phyloP scores from a whole-genome alignment of 306 rosid genomes.

The Castanospermum australe region DNA sequence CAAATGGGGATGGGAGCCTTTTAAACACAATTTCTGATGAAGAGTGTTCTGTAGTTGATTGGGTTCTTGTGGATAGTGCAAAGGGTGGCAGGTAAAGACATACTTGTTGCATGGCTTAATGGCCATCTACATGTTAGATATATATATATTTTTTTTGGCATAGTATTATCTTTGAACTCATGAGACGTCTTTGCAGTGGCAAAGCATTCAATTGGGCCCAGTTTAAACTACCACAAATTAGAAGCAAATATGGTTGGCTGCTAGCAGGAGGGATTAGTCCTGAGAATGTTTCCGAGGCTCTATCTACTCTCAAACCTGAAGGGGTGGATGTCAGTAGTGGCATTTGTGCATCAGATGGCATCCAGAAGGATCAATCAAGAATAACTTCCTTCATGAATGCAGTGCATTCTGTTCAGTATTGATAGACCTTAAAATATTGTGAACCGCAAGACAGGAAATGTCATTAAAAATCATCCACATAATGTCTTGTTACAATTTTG shows the following conservation, averaged over 20 bases:
- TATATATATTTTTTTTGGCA: not conserved
- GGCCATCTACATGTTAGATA: not conserved
- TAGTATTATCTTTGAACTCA: constrained; percentile 7
- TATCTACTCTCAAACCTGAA: constrained; percentile 64
- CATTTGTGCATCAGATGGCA: constrained; percentile 77
- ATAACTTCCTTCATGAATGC: constrained; percentile 59
- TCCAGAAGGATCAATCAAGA: constrained; percentile 67
- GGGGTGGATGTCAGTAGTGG: constrained; percentile 96
- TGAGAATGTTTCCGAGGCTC: constrained; percentile 64
- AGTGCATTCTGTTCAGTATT: constrained; percentile 45
- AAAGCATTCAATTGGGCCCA: constrained; percentile 71
- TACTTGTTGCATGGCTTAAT: constrained; percentile 2
- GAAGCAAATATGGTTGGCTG: constrained; percentile 93
- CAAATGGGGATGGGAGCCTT: constrained; percentile 69
- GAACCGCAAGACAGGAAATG: constrained; percentile 1
- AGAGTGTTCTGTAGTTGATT: constrained; percentile 70
- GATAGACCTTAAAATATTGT: constrained; percentile 25
- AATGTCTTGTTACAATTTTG: not conserved
- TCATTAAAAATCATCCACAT: not conserved
- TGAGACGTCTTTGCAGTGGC: constrained; percentile 55
- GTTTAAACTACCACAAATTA: constrained; percentile 64
- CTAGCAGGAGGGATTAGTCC: constrained; percentile 91
- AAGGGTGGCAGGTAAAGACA: constrained; percentile 75
- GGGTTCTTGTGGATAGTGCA: constrained; percentile 86
- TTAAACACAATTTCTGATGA: constrained; percentile 60